Evolutionary conservation across 2,329 filamentous ascomycete genomes (phyloP), one percentile per base, ranked within the genome.

Genomic region (Aspergillus phoenicis): DNA sequence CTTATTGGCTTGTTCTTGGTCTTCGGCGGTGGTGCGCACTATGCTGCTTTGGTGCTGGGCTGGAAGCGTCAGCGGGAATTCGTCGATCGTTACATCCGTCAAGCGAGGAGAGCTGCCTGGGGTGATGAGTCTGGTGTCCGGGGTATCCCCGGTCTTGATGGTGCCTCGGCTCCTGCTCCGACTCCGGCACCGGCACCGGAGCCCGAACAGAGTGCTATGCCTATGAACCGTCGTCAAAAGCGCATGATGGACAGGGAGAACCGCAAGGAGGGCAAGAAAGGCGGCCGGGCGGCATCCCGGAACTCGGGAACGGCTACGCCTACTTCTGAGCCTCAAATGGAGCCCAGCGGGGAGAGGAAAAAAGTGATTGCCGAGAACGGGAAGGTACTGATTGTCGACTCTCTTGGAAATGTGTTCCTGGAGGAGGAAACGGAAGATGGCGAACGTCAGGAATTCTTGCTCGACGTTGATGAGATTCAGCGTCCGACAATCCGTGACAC

Each of bases 11-110:
- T 96, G 43, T 92, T 98, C 77, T 75, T 97, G 64, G 86, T 91
- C 56, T 86, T 90, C 55, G 94, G 93, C 60, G 95, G 95, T 64
- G 91, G 83, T 30, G 89, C 91, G 39, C 95, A 99, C 80, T 99
- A 97, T 79, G 81, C 91, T 53, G 89, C 90, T 15, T 83, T 98
- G 61, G 88, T 91, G 78, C 87, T 97, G 81, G 87, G 88, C 78
- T 97, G 91, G 88, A 93, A 89, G 81, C 88, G 93, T 63, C 93
- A 97, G 80, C 87, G 87, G 69, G 92, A 97, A 73, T 98, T 98
- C 71, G 89, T 97, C 66, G 88, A 93, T 73, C 85, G 91, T 64
- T 97, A 97, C 80, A 93, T 98, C 80, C 89, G 88, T 69, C 92
- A 96, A 74, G 95, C 95, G 1, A 84, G 94, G 59, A 87, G 90